These are phyloP conservation scores for Geranium incanum DNA, from an alignment of 441 rosid species.

Conservation along the genomic window DNA sequence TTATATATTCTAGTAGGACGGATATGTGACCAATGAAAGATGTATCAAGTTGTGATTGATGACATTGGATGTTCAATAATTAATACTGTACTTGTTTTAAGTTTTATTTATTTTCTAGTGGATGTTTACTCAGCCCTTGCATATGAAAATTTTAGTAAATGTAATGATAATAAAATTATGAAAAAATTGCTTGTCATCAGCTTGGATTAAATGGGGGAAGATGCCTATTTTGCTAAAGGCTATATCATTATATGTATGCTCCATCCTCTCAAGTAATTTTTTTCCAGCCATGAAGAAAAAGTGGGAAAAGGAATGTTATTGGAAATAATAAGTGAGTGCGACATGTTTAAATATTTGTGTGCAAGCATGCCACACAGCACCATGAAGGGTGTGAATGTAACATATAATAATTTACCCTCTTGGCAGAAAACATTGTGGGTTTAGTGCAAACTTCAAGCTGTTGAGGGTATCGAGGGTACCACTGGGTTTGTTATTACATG, in stretches of 20 bases:
- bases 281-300: neutral
- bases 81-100: neutral
- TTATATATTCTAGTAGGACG: neutral
- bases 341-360: too few species aligned
- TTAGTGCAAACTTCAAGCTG: neutral
- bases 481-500: neutral
- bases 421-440: too few species aligned
- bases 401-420: too few species aligned
- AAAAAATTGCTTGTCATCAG: neutral
- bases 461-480: neutral
- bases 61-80: neutral
- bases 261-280: neutral
- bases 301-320: neutral
- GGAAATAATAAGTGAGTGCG: neutral
- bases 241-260: neutral
- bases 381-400: too few species aligned
- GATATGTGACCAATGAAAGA: neutral
- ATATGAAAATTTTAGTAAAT: neutral
- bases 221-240: neutral
- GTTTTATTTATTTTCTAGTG: neutral
- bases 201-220: neutral
- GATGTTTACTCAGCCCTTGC: neutral
- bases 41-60: neutral
- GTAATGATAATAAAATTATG: neutral
- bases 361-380: too few species aligned